Base-by-base conservation (phyloP, 176 grass and related monocot genomes). In the Oryza longistaminata region DNA sequence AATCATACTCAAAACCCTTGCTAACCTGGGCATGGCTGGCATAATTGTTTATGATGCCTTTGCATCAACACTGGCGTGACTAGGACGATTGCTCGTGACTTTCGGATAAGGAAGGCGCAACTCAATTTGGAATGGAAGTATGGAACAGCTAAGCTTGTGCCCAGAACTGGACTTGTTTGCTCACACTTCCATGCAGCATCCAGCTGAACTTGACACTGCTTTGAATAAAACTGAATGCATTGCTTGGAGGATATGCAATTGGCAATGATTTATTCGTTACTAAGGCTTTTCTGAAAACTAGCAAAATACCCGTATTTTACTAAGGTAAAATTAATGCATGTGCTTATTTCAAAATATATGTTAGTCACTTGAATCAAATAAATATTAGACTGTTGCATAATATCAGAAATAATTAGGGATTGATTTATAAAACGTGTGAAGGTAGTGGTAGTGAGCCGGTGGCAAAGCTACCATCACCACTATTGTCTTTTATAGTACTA, bases 21-120 rank as follows among this genome's bases (percentile, higher is more conserved):
- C 85, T 76, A 91, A 81, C 75, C 85, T 65, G 81, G 66, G 85
- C 70, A 81, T 74, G 89, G 76, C 64, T 84, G 70, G 85, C 86
- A 87, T 84, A 81, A 76, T 91, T 91, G 52, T 87, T 83, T 91
- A 87, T 91, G 52, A 84, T 87, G 85, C 50, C 75, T 81, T 87
- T 84, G 76, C 89, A 81, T 66, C 75, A 71, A 73, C 70, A 43
- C 81, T 31, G 50, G 53, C 85, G 81, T 91, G 69, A 76, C 81
- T 76, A 53, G 75, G 75, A 91, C 66, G 85, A 76, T 71, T 84
- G 85, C 81, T 49, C 73, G 42, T 55, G 11, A 52, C 53, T 81
- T 91, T 70, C 22, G 76, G 85, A 91, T 83, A 81, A 87, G 50
- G 40, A 87, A 84, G 50, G 31, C 34, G 76, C 70, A 76, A 50